A percentile compares a stretch with the other conserved stretches of the same genome.
Evolutionary conservation across 148 eudicot species (phyloP).

Genomic region (Nyssa sinensis): DNA sequence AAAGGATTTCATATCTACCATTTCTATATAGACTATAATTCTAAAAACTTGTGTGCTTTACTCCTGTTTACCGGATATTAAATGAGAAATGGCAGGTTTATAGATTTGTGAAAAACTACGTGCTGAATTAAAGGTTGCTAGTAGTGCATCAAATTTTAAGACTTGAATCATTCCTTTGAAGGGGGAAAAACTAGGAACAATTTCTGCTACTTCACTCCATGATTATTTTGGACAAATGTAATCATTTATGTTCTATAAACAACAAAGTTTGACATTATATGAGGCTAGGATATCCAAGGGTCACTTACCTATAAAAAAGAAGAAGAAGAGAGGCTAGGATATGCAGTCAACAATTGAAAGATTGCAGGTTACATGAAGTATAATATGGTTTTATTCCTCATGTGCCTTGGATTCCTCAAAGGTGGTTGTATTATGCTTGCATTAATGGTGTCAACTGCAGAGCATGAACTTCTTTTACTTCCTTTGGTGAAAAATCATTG

Average conservation of each 20-base stretch:
- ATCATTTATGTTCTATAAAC: too few species aligned
- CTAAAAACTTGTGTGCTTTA: too few species aligned
- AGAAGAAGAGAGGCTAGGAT: background rate
- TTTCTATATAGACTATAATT: too few species aligned
- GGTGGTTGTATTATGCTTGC: background rate
- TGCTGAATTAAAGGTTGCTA: background rate
- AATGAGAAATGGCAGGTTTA: too few species aligned
- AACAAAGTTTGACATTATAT: too few species aligned
- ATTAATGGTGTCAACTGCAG: background rate
- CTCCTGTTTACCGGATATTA: too few species aligned
- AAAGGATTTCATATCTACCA: background rate
- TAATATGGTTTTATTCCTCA: background rate
- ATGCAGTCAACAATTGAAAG: background rate
- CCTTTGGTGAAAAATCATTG: background rate
- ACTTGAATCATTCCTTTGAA: too few species aligned
- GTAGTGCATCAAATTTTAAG: background rate
- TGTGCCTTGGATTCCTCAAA: background rate
- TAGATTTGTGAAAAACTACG: too few species aligned
- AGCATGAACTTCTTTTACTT: constrained; percentile 7
- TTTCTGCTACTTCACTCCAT: too few species aligned
- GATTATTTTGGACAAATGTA: too few species aligned
- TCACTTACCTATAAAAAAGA: background rate
- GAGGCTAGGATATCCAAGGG: too few species aligned
- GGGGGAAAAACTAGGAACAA: too few species aligned
- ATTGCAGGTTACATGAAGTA: background rate